These are phyloP conservation scores for Penicillium occitanis DNA, from an alignment of 2,329 filamentous ascomycete genomes.

Conservation along the genomic window DNA sequence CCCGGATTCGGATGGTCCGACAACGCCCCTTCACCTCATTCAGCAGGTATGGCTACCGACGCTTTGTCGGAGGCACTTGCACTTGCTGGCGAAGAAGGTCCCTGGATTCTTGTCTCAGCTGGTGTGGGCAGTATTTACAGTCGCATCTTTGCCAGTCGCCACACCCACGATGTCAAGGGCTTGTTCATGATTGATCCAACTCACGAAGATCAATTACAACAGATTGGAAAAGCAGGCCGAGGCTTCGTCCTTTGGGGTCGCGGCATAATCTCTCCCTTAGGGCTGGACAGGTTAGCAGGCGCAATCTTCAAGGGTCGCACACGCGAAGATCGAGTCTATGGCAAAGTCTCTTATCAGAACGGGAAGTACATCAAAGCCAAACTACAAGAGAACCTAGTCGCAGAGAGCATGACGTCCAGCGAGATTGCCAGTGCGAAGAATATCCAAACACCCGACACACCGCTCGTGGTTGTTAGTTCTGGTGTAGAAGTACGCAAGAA, in stretches of 20 bases:
- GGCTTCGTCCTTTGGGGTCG: conserved; percentile 86
- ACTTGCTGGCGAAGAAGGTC: conserved; percentile 75
- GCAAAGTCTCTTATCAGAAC: conserved; percentile 71
- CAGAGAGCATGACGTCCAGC: conserved; percentile 76
- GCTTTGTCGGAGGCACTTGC: conserved; percentile 83
- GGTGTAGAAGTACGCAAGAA: conserved; percentile 68
- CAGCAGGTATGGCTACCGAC: conserved; percentile 88
- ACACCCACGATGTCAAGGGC: conserved; percentile 71
- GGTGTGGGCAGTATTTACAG: conserved; percentile 87
- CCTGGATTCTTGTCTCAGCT: conserved; percentile 84
- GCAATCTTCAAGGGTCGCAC: conserved; percentile 79
- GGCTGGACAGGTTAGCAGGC: conserved; percentile 74
- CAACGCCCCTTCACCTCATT: conserved; percentile 89
- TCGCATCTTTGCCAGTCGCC: conserved; percentile 84
- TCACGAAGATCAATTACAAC: conserved; percentile 76
- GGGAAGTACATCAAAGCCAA: conserved; percentile 86
- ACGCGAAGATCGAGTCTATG: conserved; percentile 81
- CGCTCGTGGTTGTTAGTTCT: conserved; percentile 79
- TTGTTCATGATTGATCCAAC: conserved; percentile 83
- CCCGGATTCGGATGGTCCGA: conserved; percentile 88
- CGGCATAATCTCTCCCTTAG: conserved; percentile 82
- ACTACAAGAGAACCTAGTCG: conserved; percentile 89
- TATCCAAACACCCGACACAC: conserved; percentile 67
- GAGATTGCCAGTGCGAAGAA: conserved; percentile 76
- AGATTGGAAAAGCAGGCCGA: conserved; percentile 62